Evolutionary conservation across 176 grass and related monocot genomes (phyloP), one percentile per base, ranked within the genome.

Genomic region (Carex parvula): DNA sequence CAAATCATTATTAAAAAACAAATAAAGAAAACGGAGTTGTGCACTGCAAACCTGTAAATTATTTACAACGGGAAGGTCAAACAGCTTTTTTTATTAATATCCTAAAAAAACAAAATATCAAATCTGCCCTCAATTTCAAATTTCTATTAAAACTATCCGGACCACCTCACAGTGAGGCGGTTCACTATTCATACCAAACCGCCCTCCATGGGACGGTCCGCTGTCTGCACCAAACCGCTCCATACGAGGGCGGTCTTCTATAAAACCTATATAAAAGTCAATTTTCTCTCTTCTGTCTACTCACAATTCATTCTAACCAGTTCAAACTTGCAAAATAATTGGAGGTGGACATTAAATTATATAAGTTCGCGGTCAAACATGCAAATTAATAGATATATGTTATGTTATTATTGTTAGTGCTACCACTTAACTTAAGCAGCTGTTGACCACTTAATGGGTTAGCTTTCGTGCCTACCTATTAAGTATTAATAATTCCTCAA

Each of bases 391-490:
- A 65, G n/a, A n/a, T 53, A 82, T 24, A 66, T 69, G 1, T n/a
- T 24, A 66, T 69, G 1, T n/a, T 22, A 82, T 82, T 56, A 33
- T 20, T 46, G 2, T 64, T 64, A 63, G 60, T 81, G 55, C 32
- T 14, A 18, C 1, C 55, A 61, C 29, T 82, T 82, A 26, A 16
- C 42, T 33, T 15, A 82, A 64, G 16, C 21, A 29, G 66, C 21
- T 53, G 68, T 66, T 83, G 41, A 30, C 62, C 52, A 6, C 10
- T 20, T 61, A 48, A 54, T 50, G 61, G 5, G 62, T 68, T 83
- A 37, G 6, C 13, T 60, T 68, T 50, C 81, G 81, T 83, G 80
- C 80, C 80, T 55, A 48, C 62, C 60, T 16, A 55, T 66, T 13
- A 53, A 48, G 26, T 5, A 42, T 48, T 54, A 15, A 42, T 48